These are phyloP conservation scores for Fusarium miscanthi DNA, from an alignment of 2,329 filamentous ascomycete genomes.

Conservation along the genomic window DNA sequence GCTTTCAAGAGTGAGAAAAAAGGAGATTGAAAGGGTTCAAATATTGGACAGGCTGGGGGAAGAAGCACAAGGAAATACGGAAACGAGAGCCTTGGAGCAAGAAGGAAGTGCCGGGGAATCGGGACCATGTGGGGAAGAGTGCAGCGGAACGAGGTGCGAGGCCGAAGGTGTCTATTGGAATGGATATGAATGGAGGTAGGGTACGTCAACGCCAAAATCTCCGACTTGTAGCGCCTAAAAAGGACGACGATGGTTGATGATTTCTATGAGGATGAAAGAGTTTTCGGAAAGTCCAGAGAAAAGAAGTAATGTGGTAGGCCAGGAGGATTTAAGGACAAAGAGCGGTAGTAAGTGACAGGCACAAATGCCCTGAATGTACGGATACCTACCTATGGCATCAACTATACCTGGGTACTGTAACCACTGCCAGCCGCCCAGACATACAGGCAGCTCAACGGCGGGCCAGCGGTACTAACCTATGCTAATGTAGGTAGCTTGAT, in stretches of 20 bases:
- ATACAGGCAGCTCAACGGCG: background rate
- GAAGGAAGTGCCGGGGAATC: constrained; percentile 39
- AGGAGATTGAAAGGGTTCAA: constrained; percentile 23
- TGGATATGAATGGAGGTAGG: constrained; percentile 6
- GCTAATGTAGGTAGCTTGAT: constrained; percentile 22
- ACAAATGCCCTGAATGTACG: too few relatives aligned
- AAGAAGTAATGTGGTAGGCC: background rate
- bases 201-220: constrained; percentile 7
- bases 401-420: background rate
- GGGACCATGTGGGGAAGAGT: constrained; percentile 33
- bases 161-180: constrained; percentile 17
- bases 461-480: background rate
- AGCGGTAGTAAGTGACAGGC: background rate
- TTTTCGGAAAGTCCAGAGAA: background rate
- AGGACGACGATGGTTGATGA: background rate
- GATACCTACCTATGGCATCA: background rate
- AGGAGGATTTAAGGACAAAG: constrained; percentile 5
- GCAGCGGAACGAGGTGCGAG: constrained; percentile 9
- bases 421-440: background rate
- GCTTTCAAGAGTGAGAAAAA: constrained; percentile 6
- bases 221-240: background rate
- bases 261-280: background rate
- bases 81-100: constrained; percentile 23
- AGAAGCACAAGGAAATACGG: constrained; percentile 23
- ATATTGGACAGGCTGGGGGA: constrained; percentile 14